phyloP scores from a whole-genome alignment of 208 protist species.

The Hexamita inflata region DNA sequence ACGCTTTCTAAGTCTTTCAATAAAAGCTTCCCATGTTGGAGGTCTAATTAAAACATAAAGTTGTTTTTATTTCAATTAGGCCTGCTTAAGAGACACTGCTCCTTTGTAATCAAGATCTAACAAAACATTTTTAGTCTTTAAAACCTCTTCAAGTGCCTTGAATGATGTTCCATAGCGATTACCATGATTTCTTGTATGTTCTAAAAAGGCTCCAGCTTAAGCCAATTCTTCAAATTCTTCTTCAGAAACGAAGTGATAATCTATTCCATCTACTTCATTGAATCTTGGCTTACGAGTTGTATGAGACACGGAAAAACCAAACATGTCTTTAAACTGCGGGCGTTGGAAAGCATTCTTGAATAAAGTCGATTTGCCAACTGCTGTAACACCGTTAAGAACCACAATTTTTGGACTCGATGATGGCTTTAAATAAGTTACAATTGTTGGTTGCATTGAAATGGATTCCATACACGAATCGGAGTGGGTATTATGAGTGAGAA shows the following conservation, averaged over 20 bases:
- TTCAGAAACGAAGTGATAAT: conserved; percentile 39
- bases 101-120: conserved; percentile 34
- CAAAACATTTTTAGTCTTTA: background rate
- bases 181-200: conserved; percentile 24
- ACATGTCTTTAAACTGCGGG: conserved; percentile 46
- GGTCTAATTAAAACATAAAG: conserved; percentile 29
- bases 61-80: background rate
- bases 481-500: no score
- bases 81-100: background rate
- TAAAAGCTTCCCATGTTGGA: background rate
- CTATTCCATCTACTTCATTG: conserved; percentile 37
- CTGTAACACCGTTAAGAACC: conserved; percentile 5
- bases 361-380: conserved; percentile 33
- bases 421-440: no score
- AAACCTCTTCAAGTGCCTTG: conserved; percentile 5
- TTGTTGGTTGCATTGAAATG: no score
- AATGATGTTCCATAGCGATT: conserved; percentile 36
- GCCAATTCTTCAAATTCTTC: conserved; percentile 30
- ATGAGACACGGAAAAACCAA: conserved; percentile 56
- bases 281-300: conserved; percentile 34
- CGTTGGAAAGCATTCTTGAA: conserved; percentile 34
- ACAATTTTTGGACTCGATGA: no score
- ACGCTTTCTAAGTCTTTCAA: conserved; percentile 16
- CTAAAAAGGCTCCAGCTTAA: conserved; percentile 29
- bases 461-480: no score